These are phyloP conservation scores for Aspergillus sp. DNA, from an alignment of 2,329 filamentous ascomycete species.

Conservation along the genomic window DNA sequence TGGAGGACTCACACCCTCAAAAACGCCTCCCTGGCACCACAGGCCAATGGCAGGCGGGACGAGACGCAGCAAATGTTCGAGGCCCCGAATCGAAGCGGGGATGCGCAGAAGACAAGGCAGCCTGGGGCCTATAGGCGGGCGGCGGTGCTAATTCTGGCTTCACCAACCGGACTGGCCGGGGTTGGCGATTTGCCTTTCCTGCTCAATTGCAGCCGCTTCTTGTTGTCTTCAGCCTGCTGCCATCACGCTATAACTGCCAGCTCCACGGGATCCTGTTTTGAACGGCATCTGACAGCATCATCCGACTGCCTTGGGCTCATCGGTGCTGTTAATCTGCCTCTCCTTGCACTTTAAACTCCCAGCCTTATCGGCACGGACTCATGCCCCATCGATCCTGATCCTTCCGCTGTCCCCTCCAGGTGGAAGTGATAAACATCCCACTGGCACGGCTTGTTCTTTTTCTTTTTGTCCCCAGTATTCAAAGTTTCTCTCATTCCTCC, in stretches of 20 bases:
- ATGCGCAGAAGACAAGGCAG: conserved; percentile 10
- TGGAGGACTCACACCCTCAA: conserved; percentile 12
- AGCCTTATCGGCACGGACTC: conserved; percentile 10
- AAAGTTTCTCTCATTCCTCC: too few relatives aligned
- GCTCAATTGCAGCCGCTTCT: neutral
- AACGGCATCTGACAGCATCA: conserved; percentile 18
- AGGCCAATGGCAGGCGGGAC: conserved; percentile 16
- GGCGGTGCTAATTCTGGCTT: conserved; percentile 19
- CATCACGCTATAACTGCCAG: neutral
- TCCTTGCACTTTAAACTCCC: neutral
- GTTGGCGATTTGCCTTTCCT: neutral
- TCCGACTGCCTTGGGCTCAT: neutral
- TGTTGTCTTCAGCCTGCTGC: neutral
- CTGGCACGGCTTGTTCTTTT: neutral
- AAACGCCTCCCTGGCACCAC: conserved; percentile 14
- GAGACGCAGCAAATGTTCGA: conserved; percentile 17
- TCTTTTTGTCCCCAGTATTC: too few relatives aligned
- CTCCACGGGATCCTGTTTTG: neutral
- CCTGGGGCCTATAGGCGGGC: conserved; percentile 14
- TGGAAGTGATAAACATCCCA: conserved; percentile 5
- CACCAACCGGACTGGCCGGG: conserved; percentile 1
- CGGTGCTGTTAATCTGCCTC: neutral
- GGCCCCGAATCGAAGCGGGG: conserved; percentile 24
- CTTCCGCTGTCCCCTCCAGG: neutral
- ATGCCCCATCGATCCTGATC: neutral